Base-by-base conservation (phyloP, 345 rosid genomes). In the Salix viminalis region DNA sequence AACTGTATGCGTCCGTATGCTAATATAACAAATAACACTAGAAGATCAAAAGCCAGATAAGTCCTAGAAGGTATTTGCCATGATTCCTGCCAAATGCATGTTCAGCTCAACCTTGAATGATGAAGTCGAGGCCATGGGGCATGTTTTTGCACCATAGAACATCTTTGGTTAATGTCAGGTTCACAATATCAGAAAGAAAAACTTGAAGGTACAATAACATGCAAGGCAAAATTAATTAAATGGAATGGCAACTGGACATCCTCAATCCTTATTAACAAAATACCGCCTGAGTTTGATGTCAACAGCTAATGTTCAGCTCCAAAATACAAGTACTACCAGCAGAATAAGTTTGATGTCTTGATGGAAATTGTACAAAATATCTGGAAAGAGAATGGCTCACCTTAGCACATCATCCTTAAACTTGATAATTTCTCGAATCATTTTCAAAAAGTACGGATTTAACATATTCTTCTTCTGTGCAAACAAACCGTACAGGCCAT, bases 391-490 rank as follows among this genome's bases (percentile, higher is more conserved):
- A n/a, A 30, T 52, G 3, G 48, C 58, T 76, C 54, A 85, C 95
- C 90, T 73, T 44, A 87, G 82, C 64, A 84, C 97, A 48, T 92
- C 93, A 69, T 83, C 84, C 84, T 89, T 90, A 60, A 95, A 92
- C 82, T 75, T 91, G 79, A 84, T 2, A 5, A 92, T 85, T 74
- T 95, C 97, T 71, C 91, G 82, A 37, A 95, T 34, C 97, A 95
- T 92, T 71, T 87, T 86, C 99, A 97, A 95, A 13, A 95, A 92
- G 75, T 88, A 85, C 0, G 92, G 96, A 79, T 88, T 91, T 1
- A 92, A 10, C 2, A 71, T 26, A 50, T 94, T 94, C 69, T 48
- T 84, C 85, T 90, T 92, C 77, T 92, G 92, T 1, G 97, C 90
- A 87, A 94, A 94, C 73, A 94, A 82, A 72, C 95, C 77, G 0